Conservation (phyloP, 2,329 filamentous ascomycete genomes). For the Xylariaceae sp. region DNA sequence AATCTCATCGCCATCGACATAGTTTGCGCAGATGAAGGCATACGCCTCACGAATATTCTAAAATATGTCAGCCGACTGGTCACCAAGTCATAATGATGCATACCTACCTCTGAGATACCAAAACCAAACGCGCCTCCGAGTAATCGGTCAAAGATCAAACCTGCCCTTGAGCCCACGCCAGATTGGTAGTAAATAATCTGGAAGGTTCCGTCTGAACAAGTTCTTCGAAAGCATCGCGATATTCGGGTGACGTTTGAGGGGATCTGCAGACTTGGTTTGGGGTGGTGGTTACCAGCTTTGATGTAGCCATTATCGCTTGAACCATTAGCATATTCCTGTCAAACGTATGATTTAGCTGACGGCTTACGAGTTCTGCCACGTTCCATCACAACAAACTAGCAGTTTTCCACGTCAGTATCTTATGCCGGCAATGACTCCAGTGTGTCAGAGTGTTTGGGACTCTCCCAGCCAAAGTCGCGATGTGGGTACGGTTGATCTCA, state of each 20-base stretch:
- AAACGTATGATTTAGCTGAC: no score
- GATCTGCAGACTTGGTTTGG: constrained; percentile 41
- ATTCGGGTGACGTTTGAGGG: constrained; percentile 61
- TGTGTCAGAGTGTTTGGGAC: no score
- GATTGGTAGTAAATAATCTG: constrained; percentile 61
- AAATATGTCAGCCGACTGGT: constrained; percentile 11
- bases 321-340: constrained; percentile 9
- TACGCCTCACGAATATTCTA: constrained; percentile 58
- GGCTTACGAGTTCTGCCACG: constrained; percentile 47
- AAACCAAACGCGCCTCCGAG: constrained; percentile 53
- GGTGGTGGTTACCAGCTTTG: constrained; percentile 36
- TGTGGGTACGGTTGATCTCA: no score
- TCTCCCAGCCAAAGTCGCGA: no score
- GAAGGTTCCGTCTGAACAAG: constrained; percentile 47
- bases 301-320: constrained; percentile 43
- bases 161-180: constrained; percentile 54
- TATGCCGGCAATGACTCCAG: no score
- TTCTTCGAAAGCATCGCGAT: constrained; percentile 51
- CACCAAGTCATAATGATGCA: constrained; percentile 9
- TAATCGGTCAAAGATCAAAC: constrained; percentile 45
- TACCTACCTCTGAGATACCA: constrained; percentile 52
- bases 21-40: constrained; percentile 59
- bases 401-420: no score
- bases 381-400: constrained; percentile 48
- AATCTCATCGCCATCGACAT: constrained; percentile 54